Base-by-base conservation (phyloP, 495 filamentous ascomycete species). In the Aspergillus biplanus region DNA sequence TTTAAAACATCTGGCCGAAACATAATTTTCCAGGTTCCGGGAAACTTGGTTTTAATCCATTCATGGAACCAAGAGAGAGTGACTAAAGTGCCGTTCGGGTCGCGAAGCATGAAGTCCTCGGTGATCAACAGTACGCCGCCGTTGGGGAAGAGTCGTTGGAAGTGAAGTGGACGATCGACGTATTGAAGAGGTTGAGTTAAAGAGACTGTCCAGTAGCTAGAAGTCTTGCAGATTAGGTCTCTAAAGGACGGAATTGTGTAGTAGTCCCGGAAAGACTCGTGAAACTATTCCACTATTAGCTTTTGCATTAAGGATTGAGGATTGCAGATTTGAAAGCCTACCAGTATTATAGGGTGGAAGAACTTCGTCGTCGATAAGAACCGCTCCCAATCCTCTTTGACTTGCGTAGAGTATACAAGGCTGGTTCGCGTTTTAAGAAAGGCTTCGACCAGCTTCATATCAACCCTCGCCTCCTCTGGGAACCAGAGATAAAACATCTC, bases 111-210 rank as follows among this genome's bases (percentile, higher is more conserved):
- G 48, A 89, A 82, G 59, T 87, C 88, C 39, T 89, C 87, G 0
- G 89, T 89, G 6, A 92, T 66, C 0, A 92, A 70, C 27, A 89
- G 82, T 1, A 79, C 85, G 6, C 75, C 72, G 6, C 88, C 86
- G 32, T 75, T 68, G 7, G 85, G 83, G 54, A 92, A 89, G 4
- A 91, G 67, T 2, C 83, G 80, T 61, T 78, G 67, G 11, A 78
- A 69, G 42, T 79, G 69, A 1, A 64, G 57, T 8, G 60, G 59
- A 12, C 58, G 55, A 9, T 61, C 66, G 44, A 58, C 58, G 35
- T 64, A 65, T 16, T 74, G 53, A 11, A 81, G 69, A 8, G 67
- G 70, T 5, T 59, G 62, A 0, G 35, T n/a, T 18, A 80, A 54
- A 33, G 75, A 76, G 33, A 78, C 62, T 6, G 63, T 72, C 78